These are phyloP conservation scores for Xanthoconium separans DNA, from an alignment of 1,284 basidiomycete genomes.

Conservation along the genomic window DNA sequence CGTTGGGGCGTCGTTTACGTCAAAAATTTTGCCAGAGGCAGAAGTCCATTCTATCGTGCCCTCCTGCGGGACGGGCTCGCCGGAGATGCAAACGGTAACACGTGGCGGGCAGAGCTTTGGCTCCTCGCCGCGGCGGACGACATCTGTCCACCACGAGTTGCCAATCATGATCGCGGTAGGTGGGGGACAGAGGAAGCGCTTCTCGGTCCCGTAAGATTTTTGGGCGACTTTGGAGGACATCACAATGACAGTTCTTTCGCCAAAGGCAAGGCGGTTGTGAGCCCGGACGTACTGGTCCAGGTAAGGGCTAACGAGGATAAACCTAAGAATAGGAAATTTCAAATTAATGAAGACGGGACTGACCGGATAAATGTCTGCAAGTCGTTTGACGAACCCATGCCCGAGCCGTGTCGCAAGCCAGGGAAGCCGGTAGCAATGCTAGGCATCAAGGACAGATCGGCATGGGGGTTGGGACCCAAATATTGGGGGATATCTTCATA, in stretches of 20 bases:
- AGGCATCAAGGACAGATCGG: slow-evolving; percentile 58
- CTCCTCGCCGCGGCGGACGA: slow-evolving; percentile 68
- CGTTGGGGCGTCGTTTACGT: slow-evolving; percentile 75
- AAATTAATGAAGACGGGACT: slow-evolving; percentile 21
- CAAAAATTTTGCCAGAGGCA: slow-evolving; percentile 78
- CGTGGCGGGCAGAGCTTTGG: slow-evolving; percentile 76
- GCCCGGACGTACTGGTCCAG: slow-evolving; percentile 84
- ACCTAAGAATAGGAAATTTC: slow-evolving; percentile 14
- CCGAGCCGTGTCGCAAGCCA: slow-evolving; percentile 58
- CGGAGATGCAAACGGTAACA: slow-evolving; percentile 89
- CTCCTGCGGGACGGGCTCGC: slow-evolving; percentile 81
- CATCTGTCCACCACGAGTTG: slow-evolving; percentile 91
- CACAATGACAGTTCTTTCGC: slow-evolving; percentile 91
- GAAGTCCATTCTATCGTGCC: slow-evolving; percentile 84
- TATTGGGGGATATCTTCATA: slow-evolving; percentile 62
- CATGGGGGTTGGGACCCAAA: slow-evolving; percentile 48
- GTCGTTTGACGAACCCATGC: slow-evolving; percentile 64
- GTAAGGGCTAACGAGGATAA: slow-evolving; percentile 54
- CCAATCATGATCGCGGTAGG: slow-evolving; percentile 95
- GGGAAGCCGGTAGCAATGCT: slow-evolving; percentile 60
- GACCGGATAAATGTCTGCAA: slow-evolving; percentile 79
- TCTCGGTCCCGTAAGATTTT: slow-evolving; percentile 96
- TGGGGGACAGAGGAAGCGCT: slow-evolving; percentile 95
- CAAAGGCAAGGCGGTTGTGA: slow-evolving; percentile 84
- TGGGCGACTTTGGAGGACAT: slow-evolving; percentile 97